Evolutionary conservation across 805 yeast genomes (phyloP).

Genomic region (Henningerozyma blattae): DNA sequence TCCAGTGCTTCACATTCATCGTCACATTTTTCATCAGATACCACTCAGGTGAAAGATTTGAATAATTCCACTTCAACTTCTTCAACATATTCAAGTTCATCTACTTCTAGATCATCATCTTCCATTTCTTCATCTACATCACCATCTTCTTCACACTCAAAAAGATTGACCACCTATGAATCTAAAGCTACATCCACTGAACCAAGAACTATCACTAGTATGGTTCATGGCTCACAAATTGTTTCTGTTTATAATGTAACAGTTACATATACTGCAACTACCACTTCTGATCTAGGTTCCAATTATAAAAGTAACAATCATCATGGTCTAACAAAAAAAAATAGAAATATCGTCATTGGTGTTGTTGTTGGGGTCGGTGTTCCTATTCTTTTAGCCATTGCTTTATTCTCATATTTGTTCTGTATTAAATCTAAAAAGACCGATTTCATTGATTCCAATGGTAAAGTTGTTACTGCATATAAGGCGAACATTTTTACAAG

Average conservation of each 20-base stretch:
- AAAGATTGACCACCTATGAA: neutral
- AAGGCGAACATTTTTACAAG: conserved; percentile 20
- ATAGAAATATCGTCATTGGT: conserved; percentile 49
- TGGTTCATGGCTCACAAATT: conserved; percentile 24
- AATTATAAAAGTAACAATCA: conserved; percentile 3
- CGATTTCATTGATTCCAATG: conserved; percentile 26
- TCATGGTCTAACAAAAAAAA: conserved; percentile 35
- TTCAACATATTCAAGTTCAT: conserved; percentile 8
- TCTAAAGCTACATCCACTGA: conserved; percentile 1
- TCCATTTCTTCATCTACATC: conserved; percentile 2
- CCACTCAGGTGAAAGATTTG: too few relatives aligned
- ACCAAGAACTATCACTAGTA: conserved; percentile 15
- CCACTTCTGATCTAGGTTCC: conserved; percentile 7
- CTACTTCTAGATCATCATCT: conserved; percentile 8
- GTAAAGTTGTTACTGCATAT: conserved; percentile 26
- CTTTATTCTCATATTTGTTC: conserved; percentile 17
- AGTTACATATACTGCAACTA: conserved; percentile 19
- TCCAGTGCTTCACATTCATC: neutral
- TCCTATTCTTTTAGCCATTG: conserved; percentile 31
- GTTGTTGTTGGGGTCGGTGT: conserved; percentile 64
- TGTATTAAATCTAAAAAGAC: conserved; percentile 21
- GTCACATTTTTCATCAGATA: neutral
- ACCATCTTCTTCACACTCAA: conserved; percentile 1
- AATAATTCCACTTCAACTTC: conserved; percentile 1
- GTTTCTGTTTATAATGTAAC: conserved; percentile 23